Conservation (phyloP, 2,329 filamentous ascomycete genomes). For the Pseudogymnoascus sp. region DNA sequence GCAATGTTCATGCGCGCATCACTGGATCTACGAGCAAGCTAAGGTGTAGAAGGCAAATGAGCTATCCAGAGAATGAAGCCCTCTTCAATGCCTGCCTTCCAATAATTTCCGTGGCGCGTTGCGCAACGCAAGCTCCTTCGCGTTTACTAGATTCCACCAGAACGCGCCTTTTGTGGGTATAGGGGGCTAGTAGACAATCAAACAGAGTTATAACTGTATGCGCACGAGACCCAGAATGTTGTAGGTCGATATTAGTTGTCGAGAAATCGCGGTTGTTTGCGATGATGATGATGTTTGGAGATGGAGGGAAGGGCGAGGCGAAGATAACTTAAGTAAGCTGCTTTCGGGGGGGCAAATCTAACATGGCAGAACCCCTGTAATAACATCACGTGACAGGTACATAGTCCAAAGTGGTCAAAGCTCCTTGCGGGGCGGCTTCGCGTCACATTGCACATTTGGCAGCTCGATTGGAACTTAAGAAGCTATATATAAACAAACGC, state of each 20-base stretch:
- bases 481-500: background rate
- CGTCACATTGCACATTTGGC: background rate
- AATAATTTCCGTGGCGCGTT: conserved; percentile 7
- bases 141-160: background rate
- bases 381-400: background rate
- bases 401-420: background rate
- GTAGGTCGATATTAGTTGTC: background rate
- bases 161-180: background rate
- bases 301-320: background rate
- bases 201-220: conserved; percentile 7
- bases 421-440: background rate
- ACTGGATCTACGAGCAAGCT: conserved; percentile 29
- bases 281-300: conserved; percentile 7
- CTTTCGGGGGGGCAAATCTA: background rate
- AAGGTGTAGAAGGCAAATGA: conserved; percentile 21
- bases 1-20: conserved; percentile 26
- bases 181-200: conserved; percentile 1
- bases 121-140: conserved; percentile 3
- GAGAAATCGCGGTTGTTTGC: background rate
- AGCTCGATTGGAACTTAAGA: background rate
- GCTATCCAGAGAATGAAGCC: conserved; percentile 19
- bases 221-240: background rate
- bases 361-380: background rate
- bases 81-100: conserved; percentile 9
- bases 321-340: conserved; percentile 7